phyloP scores from a whole-genome alignment of 257 asterid genomes.

The Petunia secreta region DNA sequence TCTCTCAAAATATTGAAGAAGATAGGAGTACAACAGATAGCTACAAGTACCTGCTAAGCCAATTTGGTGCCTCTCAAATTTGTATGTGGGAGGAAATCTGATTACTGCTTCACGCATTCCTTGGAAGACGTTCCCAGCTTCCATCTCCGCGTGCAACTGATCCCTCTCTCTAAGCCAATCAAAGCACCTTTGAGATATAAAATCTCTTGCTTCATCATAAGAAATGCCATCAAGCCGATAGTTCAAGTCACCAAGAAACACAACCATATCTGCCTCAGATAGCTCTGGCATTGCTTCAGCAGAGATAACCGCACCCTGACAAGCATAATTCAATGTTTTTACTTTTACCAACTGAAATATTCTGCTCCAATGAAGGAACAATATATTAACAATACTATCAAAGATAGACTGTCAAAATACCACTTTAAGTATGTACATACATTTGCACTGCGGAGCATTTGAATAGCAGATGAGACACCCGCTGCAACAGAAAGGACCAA shows the following conservation, averaged over 20 bases:
- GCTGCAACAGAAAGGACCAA: slow-evolving; percentile 72
- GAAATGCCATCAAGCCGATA: slow-evolving; percentile 92
- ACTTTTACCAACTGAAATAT: slow-evolving; percentile 16
- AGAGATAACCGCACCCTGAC: slow-evolving; percentile 39
- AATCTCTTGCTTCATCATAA: slow-evolving; percentile 96
- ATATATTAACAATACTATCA: slow-evolving; percentile 23
- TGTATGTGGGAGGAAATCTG: slow-evolving; percentile 93
- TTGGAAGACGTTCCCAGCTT: slow-evolving; percentile 91
- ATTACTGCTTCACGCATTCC: slow-evolving; percentile 98
- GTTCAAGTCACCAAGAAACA: slow-evolving; percentile 94
- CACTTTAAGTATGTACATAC: slow-evolving; percentile 53
- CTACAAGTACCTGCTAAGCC: slow-evolving; percentile 83
- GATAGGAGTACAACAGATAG: background rate
- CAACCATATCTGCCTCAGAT: slow-evolving; percentile 95
- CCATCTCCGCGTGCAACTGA: slow-evolving; percentile 89
- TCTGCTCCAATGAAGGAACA: background rate
- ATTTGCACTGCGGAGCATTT: slow-evolving; percentile 67
- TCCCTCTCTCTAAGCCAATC: slow-evolving; percentile 97
- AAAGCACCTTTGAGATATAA: slow-evolving; percentile 91
- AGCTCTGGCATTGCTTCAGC: slow-evolving; percentile 81
- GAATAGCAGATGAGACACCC: slow-evolving; percentile 75
- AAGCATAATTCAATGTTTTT: slow-evolving; percentile 21
- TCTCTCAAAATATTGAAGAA: slow-evolving; percentile 2
- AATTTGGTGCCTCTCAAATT: slow-evolving; percentile 85
- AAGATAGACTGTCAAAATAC: slow-evolving; percentile 32